Percentiles rank a stretch among this genome's conserved stretches.
phyloP scores from a whole-genome alignment of 352 stramenopile species.

The Pythium inflatum region DNA sequence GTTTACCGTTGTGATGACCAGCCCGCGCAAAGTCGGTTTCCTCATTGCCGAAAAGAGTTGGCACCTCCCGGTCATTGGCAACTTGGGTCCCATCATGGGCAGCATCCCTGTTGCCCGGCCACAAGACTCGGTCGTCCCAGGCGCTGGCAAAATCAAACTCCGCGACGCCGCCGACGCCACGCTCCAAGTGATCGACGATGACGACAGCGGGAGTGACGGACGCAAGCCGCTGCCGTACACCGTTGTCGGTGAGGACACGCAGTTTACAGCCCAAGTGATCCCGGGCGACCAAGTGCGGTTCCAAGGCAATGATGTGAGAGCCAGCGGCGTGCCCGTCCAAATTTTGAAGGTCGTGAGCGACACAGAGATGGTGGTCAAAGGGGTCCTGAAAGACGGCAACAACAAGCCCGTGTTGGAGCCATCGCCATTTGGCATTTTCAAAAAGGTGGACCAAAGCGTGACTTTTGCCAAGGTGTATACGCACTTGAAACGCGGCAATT shows the following conservation, averaged over 20 bases:
- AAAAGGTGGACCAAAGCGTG: slow-evolving; percentile 91
- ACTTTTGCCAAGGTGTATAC: slow-evolving; percentile 94
- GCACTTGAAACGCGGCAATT: slow-evolving; percentile 88
- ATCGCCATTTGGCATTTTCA: slow-evolving; percentile 85
- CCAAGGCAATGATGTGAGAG: slow-evolving; percentile 78
- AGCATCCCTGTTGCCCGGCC: slow-evolving; percentile 97
- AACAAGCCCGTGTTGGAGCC: slow-evolving; percentile 47
- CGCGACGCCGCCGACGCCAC: slow-evolving; percentile 35
- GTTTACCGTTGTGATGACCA: slow-evolving; percentile 95
- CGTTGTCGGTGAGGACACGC: slow-evolving; percentile 67
- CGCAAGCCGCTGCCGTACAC: slow-evolving; percentile 37
- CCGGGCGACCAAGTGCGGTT: slow-evolving; percentile 81
- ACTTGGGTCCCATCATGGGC: slow-evolving; percentile 94
- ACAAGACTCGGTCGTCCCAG: slow-evolving; percentile 89
- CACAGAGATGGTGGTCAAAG: slow-evolving; percentile 76
- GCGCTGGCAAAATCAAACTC: slow-evolving; percentile 73
- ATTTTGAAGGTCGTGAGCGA: slow-evolving; percentile 86
- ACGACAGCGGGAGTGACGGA: slow-evolving; percentile 8
- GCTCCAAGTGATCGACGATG: slow-evolving; percentile 24
- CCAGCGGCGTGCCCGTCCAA: slow-evolving; percentile 83
- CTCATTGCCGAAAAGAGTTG: slow-evolving; percentile 98
- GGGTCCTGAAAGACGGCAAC: slow-evolving; percentile 42
- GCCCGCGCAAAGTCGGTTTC: slow-evolving; percentile 94
- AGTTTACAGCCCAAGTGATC: slow-evolving; percentile 75
- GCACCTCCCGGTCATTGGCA: slow-evolving; percentile 93